A percentile compares a stretch with the other conserved stretches of the same genome.
Evolutionary conservation across 352 stramenopile genomes (phyloP).

Genomic region (Elongisporangium undulatum): DNA sequence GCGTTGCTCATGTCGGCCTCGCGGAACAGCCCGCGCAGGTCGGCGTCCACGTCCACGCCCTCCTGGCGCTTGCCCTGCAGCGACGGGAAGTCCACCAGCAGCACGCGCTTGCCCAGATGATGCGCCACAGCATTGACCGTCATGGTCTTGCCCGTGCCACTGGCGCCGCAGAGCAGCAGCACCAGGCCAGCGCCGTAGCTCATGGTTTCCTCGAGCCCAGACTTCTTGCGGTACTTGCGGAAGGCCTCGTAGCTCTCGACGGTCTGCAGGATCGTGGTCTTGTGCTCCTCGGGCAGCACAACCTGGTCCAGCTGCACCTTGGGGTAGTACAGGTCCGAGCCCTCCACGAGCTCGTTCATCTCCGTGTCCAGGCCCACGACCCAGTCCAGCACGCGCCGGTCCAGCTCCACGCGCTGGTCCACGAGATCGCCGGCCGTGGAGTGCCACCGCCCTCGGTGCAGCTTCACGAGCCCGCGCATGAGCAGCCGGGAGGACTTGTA

Average conservation of each 20-base stretch:
- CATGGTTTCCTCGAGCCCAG: conserved; percentile 67
- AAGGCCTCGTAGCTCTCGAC: conserved; percentile 84
- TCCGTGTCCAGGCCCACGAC: conserved; percentile 85
- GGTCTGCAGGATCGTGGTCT: conserved; percentile 70
- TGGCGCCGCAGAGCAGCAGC: conserved; percentile 76
- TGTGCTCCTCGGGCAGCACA: conserved; percentile 83
- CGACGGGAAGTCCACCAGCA: conserved; percentile 86
- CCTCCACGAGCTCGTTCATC: conserved; percentile 89
- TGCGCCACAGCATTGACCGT: conserved; percentile 85
- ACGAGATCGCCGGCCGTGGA: conserved; percentile 80
- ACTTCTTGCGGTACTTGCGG: conserved; percentile 75
- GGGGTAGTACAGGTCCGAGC: conserved; percentile 80
- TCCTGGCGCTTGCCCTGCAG: conserved; percentile 79
- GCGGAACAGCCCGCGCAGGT: conserved; percentile 80
- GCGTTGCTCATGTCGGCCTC: conserved; percentile 89
- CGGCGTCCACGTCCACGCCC: conserved; percentile 67
- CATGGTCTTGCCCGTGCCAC: conserved; percentile 90
- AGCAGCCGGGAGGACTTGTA: conserved; percentile 87
- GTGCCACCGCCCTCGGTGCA: conserved; percentile 81
- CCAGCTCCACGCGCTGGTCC: conserved; percentile 81
- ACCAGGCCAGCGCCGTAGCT: conserved; percentile 77
- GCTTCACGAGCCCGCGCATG: conserved; percentile 68
- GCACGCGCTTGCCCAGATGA: conserved; percentile 82
- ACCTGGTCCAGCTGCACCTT: conserved; percentile 83
- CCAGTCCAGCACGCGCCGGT: conserved; percentile 84